A percentile compares a stretch with the other conserved stretches of the same genome.
phyloP scores from a whole-genome alignment of 1,284 basidiomycete genomes.

The Boletus nobilissimus region DNA sequence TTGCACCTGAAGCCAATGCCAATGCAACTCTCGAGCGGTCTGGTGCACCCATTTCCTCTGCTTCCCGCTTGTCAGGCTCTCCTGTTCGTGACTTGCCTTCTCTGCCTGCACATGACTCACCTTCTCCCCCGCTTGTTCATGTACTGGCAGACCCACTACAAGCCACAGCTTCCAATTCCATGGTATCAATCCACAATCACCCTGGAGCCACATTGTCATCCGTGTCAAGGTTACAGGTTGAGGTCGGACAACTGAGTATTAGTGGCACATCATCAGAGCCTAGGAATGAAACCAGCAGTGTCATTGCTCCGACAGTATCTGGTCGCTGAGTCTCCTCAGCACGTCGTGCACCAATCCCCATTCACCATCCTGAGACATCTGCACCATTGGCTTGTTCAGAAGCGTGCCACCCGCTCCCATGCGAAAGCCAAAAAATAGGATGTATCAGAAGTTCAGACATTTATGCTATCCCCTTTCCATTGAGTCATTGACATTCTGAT shows the following conservation, averaged over 20 bases:
- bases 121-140: not conserved
- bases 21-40: too few species aligned
- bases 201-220: not conserved
- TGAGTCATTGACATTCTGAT: too few species aligned
- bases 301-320: too few species aligned
- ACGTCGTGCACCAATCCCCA: not conserved
- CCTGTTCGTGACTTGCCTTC: not conserved
- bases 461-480: too few species aligned
- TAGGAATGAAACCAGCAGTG: too few species aligned
- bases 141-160: not conserved
- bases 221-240: not conserved
- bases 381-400: not conserved
- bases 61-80: too few species aligned
- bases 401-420: not conserved
- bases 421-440: not conserved
- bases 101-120: too few species aligned
- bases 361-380: not conserved
- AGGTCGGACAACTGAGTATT: conserved; percentile 6
- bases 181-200: not conserved
- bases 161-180: not conserved
- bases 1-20: too few species aligned
- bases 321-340: not conserved
- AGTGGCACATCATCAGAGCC: not conserved
- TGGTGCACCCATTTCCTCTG: too few species aligned
- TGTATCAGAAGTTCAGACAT: too few species aligned